Conservation (phyloP, 768 basidiomycete genomes). For the Agaricus subrufescens region DNA sequence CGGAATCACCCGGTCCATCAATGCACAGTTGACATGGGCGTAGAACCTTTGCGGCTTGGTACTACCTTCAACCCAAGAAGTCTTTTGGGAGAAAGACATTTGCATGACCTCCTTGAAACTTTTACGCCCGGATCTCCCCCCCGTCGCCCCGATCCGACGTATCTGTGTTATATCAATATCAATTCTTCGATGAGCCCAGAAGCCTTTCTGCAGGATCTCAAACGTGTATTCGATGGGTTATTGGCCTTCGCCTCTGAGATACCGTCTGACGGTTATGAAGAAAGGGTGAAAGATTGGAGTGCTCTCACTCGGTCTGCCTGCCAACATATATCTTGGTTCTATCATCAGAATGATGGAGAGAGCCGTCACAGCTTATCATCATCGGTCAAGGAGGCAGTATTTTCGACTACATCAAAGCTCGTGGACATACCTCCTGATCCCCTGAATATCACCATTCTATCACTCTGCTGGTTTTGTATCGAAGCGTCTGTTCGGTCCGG, state of each 20-base stretch:
- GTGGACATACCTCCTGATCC: not conserved
- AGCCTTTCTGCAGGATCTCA: not conserved
- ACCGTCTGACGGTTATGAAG: constrained; percentile 8
- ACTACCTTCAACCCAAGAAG: not conserved
- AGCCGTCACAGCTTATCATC: not conserved
- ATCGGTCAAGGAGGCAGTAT: not conserved
- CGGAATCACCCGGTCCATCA: not conserved
- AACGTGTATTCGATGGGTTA: constrained; percentile 4
- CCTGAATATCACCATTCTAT: constrained; percentile 2
- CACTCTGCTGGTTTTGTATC: constrained; percentile 7
- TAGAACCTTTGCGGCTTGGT: constrained; percentile 1
- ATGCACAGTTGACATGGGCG: constrained; percentile 6
- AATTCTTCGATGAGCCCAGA: not conserved
- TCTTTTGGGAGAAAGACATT: not conserved
- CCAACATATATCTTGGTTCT: constrained; percentile 4
- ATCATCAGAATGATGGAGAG: not conserved
- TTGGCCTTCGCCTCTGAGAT: constrained; percentile 1
- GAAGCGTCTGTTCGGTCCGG: constrained; percentile 7
- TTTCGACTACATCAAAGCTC: not conserved
- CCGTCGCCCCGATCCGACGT: not conserved
- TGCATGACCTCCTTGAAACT: not conserved
- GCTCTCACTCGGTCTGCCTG: constrained; percentile 1
- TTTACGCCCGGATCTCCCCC: not conserved
- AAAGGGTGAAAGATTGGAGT: constrained; percentile 5
- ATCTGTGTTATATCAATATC: constrained; percentile 2